These are phyloP conservation scores for Dictyophora rubrovolvata DNA, from an alignment of 768 basidiomycete species.

Conservation along the genomic window DNA sequence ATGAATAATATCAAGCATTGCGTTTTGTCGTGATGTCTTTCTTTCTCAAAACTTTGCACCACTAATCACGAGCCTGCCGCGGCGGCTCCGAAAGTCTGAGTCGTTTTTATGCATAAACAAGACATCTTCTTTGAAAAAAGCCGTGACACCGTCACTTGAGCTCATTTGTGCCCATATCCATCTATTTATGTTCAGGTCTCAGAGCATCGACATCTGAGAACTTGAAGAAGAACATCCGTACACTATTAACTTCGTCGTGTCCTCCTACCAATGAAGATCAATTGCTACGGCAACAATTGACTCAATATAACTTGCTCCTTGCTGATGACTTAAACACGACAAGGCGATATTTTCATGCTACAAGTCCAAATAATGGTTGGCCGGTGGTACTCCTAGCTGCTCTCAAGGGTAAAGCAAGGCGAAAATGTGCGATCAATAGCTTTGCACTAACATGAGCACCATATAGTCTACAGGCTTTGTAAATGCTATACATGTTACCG, in stretches of 20 bases:
- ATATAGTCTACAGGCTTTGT: constrained; percentile 62
- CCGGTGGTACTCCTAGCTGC: background rate
- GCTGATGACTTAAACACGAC: background rate
- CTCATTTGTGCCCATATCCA: background rate
- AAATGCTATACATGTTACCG: constrained; percentile 58
- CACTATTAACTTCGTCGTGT: background rate
- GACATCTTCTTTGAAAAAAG: background rate
- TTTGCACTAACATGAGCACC: background rate
- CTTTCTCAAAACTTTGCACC: background rate
- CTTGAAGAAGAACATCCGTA: background rate
- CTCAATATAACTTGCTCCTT: background rate
- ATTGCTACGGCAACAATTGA: background rate
- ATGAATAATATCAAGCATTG: background rate
- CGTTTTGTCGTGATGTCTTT: background rate
- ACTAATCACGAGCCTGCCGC: background rate
- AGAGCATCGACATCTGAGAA: background rate
- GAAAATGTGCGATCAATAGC: background rate
- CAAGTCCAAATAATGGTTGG: background rate
- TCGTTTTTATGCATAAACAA: background rate
- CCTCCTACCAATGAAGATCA: background rate
- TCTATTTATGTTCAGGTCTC: background rate
- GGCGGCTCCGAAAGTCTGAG: background rate
- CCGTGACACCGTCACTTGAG: background rate
- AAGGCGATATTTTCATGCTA: background rate
- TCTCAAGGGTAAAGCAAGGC: background rate